These are phyloP conservation scores for Thuidium tamariscinum DNA, from an alignment of 225 moss, liverwort and hornwort genomes.

Conservation along the genomic window DNA sequence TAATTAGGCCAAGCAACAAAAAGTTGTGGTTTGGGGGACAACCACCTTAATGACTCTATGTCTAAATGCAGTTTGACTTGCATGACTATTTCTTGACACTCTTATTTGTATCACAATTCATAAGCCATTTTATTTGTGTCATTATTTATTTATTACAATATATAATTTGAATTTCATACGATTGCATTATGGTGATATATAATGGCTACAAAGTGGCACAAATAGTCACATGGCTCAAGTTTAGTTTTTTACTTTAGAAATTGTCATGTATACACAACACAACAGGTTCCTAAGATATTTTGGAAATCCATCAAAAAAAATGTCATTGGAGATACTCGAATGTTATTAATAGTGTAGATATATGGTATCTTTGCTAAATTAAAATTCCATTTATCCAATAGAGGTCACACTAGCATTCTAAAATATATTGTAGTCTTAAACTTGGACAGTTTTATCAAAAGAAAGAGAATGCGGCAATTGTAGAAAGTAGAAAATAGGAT, in stretches of 20 bases:
- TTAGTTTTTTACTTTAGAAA: not conserved
- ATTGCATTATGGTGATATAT: not conserved
- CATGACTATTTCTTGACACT: not conserved
- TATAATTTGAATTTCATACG: no score
- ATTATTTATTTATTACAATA: not conserved
- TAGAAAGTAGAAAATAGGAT: not conserved
- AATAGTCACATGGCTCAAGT: not conserved
- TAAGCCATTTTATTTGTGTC: not conserved
- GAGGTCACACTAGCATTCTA: no score
- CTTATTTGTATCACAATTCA: not conserved
- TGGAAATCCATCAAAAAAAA: not conserved
- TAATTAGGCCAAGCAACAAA: no score
- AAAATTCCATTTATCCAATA: fast-evolving
- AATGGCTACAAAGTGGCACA: not conserved
- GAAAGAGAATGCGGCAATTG: not conserved
- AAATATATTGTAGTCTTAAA: not conserved
- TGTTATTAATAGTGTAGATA: fast-evolving
- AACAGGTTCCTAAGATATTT: no score
- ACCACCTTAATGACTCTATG: not conserved
- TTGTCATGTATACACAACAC: not conserved
- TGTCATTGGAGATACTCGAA: not conserved
- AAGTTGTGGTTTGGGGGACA: no score
- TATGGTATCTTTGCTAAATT: not conserved
- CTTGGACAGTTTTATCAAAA: no score
- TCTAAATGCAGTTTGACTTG: not conserved